phyloP scores from a whole-genome alignment of 2,329 filamentous ascomycete genomes.

The Colletotrichum sp. region DNA sequence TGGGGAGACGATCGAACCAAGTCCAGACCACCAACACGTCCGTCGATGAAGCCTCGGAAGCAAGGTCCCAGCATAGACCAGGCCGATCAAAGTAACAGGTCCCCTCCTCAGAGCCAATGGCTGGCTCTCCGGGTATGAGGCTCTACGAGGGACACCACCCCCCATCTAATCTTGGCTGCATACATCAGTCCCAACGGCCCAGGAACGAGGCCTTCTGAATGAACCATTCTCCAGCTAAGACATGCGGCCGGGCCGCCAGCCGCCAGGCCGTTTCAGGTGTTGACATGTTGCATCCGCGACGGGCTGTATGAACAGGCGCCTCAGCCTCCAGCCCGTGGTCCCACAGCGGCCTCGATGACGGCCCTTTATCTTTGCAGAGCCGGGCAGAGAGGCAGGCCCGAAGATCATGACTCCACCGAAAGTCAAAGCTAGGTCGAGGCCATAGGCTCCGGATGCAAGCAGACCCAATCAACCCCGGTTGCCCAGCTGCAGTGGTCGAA shows the following conservation, averaged over 20 bases:
- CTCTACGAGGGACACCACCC: neutral
- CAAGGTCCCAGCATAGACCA: neutral
- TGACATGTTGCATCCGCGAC: neutral
- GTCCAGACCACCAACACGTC: neutral
- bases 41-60: neutral
- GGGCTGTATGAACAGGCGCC: conserved; percentile 16
- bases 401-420: neutral
- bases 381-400: neutral
- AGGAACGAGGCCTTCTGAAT: neutral
- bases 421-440: neutral
- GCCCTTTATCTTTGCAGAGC: neutral
- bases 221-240: neutral
- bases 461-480: conserved; percentile 14
- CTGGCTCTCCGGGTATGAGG: neutral
- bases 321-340: conserved; percentile 6
- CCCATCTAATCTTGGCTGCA: neutral
- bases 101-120: neutral
- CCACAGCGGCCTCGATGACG: neutral
- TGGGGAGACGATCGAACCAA: neutral
- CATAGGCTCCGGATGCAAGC: neutral
- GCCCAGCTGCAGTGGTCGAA: neutral
- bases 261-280: conserved; percentile 16
- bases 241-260: conserved; percentile 12
- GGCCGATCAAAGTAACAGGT: neutral
- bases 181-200: neutral